These are phyloP conservation scores for Miscanthus lutarioriparius DNA, from an alignment of 176 grass and related monocot genomes.

Conservation along the genomic window DNA sequence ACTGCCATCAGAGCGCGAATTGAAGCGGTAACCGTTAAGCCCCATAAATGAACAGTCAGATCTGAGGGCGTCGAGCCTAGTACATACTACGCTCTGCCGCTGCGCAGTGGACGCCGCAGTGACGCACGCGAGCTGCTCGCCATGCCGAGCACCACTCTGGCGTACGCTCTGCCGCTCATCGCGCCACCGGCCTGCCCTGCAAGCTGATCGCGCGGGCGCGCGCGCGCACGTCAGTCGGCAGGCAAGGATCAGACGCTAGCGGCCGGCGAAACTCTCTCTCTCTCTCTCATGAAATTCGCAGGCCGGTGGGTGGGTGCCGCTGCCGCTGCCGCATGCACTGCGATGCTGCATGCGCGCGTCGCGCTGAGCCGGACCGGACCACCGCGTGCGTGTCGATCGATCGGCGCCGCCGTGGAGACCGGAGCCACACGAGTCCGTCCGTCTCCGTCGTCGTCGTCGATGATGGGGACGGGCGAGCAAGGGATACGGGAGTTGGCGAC, in stretches of 20 bases:
- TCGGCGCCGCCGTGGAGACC: too few relatives aligned
- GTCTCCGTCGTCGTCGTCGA: too few relatives aligned
- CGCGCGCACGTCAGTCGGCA: neutral
- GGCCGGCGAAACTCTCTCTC: slow-evolving; percentile 33
- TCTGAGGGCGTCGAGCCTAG: neutral
- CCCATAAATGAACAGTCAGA: slow-evolving; percentile 3
- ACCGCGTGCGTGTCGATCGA: too few relatives aligned
- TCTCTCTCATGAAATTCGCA: neutral
- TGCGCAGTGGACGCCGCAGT: neutral
- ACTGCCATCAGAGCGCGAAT: slow-evolving; percentile 4
- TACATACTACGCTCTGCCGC: neutral
- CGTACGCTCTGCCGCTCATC: neutral
- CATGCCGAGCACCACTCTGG: neutral
- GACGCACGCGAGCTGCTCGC: neutral
- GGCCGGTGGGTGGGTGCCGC: neutral
- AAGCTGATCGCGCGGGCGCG: neutral
- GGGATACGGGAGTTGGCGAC: too few relatives aligned
- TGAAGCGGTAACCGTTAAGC: slow-evolving; percentile 40
- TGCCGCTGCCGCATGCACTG: too few relatives aligned
- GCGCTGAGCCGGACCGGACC: too few relatives aligned
- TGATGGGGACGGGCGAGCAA: too few relatives aligned
- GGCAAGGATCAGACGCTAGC: neutral
- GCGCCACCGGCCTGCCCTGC: neutral
- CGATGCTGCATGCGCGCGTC: too few relatives aligned
- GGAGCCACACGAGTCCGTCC: too few relatives aligned